Evolutionary conservation across 1,139 yeast genomes (phyloP), one percentile per base, ranked within the genome.

Genomic region (Zygoascus sp.): DNA sequence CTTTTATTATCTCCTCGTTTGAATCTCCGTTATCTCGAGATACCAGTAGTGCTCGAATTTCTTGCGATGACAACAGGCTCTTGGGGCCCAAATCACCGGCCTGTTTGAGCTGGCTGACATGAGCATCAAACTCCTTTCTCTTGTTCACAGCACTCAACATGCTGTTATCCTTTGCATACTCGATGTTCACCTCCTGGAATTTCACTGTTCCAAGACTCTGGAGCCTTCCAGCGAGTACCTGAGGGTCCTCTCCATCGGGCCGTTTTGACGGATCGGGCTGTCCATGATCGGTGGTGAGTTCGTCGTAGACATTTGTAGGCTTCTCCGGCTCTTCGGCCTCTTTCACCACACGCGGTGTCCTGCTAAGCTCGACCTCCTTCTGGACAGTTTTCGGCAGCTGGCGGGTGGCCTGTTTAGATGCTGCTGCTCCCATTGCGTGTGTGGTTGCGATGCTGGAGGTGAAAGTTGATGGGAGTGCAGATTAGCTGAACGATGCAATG

Each of bases 241-340:
- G 45, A 7, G 45, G 45, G 27, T 42, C 45, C 11, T 27, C 41
- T 5, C 45, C 45, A 28, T 42, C 45, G 8, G 45, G 45, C 10
- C 45, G 34, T 3, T 25, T 16, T 7, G 42, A 40, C 25, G 32
- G 35, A 40, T 20, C 27, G 4, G 36, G 13, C 35, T 8, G 11
- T 10, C 13, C 5, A 4, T 17, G 17, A 7, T 15, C 22, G 11
- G 9, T 22, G n/a, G 45, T 36, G 17, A 42, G 7, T 8, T 35
- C 35, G 17, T 42, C 45, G 19, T 42, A 42, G n/a, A 42, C 17
- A 20, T 42, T 42, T 10, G 36, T 11, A 20, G 19, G 20, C 3
- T n/a, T 11, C 4, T 35, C 27, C 3, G 27, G 22, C 15, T n/a
- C 25, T 9, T 40, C 15, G 8, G 37, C 10, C 9, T 40, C 37